Conservation (phyloP, 1,139 yeast genomes). For the Suhomyces maxii region DNA sequence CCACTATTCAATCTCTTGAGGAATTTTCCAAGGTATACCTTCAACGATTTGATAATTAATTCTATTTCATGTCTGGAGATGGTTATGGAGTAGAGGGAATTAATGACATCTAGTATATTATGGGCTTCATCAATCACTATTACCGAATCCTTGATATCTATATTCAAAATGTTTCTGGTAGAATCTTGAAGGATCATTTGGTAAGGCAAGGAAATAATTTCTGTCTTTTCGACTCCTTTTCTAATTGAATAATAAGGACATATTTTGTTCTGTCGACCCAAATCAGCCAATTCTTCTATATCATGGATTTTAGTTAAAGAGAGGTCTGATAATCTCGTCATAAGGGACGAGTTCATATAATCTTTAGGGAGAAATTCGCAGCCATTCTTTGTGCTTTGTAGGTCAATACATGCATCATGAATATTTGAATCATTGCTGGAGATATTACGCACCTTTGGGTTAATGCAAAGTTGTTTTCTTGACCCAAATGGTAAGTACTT, state of each 20-base stretch:
- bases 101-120: slow-evolving; percentile 76
- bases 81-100: slow-evolving; percentile 64
- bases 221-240: slow-evolving; percentile 56
- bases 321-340: slow-evolving; percentile 56
- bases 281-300: slow-evolving; percentile 71
- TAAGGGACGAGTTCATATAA: slow-evolving; percentile 25
- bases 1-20: slow-evolving; percentile 65
- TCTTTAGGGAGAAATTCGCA: slow-evolving; percentile 56
- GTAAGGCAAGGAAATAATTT: slow-evolving; percentile 82
- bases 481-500: slow-evolving; percentile 76
- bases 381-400: slow-evolving; percentile 49
- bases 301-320: slow-evolving; percentile 67
- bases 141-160: slow-evolving; percentile 63
- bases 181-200: slow-evolving; percentile 70
- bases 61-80: slow-evolving; percentile 53
- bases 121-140: slow-evolving; percentile 93
- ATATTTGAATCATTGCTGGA: slow-evolving; percentile 54
- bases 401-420: slow-evolving; percentile 80
- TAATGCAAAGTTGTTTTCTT: slow-evolving; percentile 80
- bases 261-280: slow-evolving; percentile 57
- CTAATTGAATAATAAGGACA: slow-evolving; percentile 88
- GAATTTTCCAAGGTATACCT: slow-evolving; percentile 60
- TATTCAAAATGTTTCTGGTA: slow-evolving; percentile 59
- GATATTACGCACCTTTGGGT: slow-evolving; percentile 48
- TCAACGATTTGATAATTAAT: slow-evolving; percentile 46